phyloP scores from a whole-genome alignment of 2,329 filamentous ascomycete genomes.

The Coleophoma crateriformis region DNA sequence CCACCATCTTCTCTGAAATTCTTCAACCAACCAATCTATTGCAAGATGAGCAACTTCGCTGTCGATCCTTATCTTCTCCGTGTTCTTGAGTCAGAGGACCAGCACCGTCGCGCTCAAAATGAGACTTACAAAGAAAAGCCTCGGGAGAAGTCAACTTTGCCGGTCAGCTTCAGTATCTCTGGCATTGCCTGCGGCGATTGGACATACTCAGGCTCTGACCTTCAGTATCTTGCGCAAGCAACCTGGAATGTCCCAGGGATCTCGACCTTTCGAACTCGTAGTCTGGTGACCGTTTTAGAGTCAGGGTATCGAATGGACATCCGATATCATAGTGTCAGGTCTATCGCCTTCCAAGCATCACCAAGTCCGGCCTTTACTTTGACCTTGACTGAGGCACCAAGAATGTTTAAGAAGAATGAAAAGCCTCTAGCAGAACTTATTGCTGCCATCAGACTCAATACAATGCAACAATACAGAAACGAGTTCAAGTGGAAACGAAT shows the following conservation, averaged over 20 bases:
- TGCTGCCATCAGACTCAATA: background rate
- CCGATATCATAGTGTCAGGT: conserved; percentile 27
- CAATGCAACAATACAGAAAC: background rate
- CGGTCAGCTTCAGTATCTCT: conserved; percentile 24
- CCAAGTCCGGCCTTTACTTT: conserved; percentile 36
- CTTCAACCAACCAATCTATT: conserved; percentile 15
- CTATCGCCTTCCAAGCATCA: conserved; percentile 35
- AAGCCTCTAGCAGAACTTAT: conserved; percentile 7
- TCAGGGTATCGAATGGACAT: conserved; percentile 37
- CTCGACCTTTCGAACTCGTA: conserved; percentile 27
- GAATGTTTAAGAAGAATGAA: conserved; percentile 34
- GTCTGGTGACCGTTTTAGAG: conserved; percentile 35
- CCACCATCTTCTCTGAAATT: conserved; percentile 6
- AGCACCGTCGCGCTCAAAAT: conserved; percentile 5
- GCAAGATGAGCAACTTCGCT: conserved; percentile 14
- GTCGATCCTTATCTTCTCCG: conserved; percentile 15
- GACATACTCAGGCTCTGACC: conserved; percentile 29
- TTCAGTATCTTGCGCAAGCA: conserved; percentile 35
- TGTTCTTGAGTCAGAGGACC: conserved; percentile 16
- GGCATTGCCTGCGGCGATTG: conserved; percentile 36
- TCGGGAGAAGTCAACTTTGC: conserved; percentile 9
- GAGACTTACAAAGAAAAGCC: background rate
- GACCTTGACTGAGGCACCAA: conserved; percentile 45
- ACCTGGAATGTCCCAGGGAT: conserved; percentile 33
- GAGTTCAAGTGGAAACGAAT: background rate